A percentile compares a stretch with the other conserved stretches of the same genome.
Evolutionary conservation across 495 filamentous ascomycete genomes (phyloP).

Genomic region (Neurospora intermedia): DNA sequence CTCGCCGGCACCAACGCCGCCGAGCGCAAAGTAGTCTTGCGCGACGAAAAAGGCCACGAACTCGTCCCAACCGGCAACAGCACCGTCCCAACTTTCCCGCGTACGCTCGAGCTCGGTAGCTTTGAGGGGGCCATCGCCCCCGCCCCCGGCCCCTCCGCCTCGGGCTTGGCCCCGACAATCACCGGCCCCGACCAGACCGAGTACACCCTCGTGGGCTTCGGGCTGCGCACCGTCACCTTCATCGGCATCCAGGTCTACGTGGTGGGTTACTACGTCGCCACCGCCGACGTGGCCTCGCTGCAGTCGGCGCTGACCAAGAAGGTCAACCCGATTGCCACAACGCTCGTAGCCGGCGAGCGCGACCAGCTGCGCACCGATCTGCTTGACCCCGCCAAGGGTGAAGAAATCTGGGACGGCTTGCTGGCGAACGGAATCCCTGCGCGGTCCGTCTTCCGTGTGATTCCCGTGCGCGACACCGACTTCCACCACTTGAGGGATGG

Average conservation of each 20-base stretch:
- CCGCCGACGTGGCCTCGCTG: slow-evolving; percentile 53
- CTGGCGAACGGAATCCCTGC: slow-evolving; percentile 48
- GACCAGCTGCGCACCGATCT: slow-evolving; percentile 55
- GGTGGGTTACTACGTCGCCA: slow-evolving; percentile 80
- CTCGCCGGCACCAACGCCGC: slow-evolving; percentile 28
- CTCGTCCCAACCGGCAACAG: slow-evolving; percentile 73
- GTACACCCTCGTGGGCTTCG: slow-evolving; percentile 80
- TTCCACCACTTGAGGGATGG: slow-evolving; percentile 86
- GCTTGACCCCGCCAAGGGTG: slow-evolving; percentile 56
- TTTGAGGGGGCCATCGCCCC: slow-evolving; percentile 14
- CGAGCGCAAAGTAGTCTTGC: slow-evolving; percentile 45
- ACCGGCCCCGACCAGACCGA: slow-evolving; percentile 34
- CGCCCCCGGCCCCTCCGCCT: slow-evolving; percentile 9
- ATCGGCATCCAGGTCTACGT: slow-evolving; percentile 90
- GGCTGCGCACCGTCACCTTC: slow-evolving; percentile 81
- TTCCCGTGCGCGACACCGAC: slow-evolving; percentile 81
- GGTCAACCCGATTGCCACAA: slow-evolving; percentile 59
- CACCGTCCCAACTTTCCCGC: slow-evolving; percentile 72
- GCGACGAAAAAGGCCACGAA: slow-evolving; percentile 47
- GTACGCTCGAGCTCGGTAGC: slow-evolving; percentile 51
- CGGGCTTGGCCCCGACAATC: slow-evolving; percentile 1
- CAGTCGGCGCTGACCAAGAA: slow-evolving; percentile 36
- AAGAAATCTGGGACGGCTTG: slow-evolving; percentile 61
- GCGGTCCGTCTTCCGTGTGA: slow-evolving; percentile 63
- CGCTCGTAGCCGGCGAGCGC: slow-evolving; percentile 70